Base-by-base conservation (phyloP, 768 basidiomycete genomes). In the Tricholoma bakamatsutake region DNA sequence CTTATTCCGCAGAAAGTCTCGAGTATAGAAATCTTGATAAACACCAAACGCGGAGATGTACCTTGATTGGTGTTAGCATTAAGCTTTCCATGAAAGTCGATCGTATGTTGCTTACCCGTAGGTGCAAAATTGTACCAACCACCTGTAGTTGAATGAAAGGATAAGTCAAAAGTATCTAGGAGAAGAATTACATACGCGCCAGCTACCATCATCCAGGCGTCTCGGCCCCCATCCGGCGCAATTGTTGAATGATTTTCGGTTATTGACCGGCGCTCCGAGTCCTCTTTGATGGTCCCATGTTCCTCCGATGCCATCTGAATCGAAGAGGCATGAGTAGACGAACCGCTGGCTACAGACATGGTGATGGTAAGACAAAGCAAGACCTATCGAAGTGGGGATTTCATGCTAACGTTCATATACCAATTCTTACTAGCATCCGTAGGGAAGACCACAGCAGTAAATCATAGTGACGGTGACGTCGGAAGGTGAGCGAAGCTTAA, bases 11-110 rank as follows among this genome's bases (percentile, higher is more conserved):
- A 80, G 59, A 55, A 74, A 76, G 6, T 67, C 63, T 39, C 73
- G 67, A 1, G 74, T 74, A 47, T 80, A 75, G 24, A 76, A 74
- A 50, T 80, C 80, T 66, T 79, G 74, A 56, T 75, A 77, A 17
- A 75, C 71, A 2, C 77, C 78, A 59, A 76, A 77, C 4, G 75
- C 71, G 28, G 75, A 76, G 30, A 72, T 67, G 56, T 76, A 78
- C 4, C 78, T 79, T 70, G 63, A 59, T n/a, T n/a, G n/a, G n/a
- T n/a, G n/a, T 55, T 58, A 53, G 64, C 62, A 37, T 64, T 64
- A 61, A 66, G 68, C 31, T 17, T 17, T 46, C 30, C 42, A 52
- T 24, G 30, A 28, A 5, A 35, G n/a, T 27, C n/a, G n/a, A n/a
- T n/a, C n/a, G n/a, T n/a, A n/a, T n/a, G n/a, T 53, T 50, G 57